Base-by-base conservation (phyloP, 2,329 filamentous ascomycete genomes). In the Alternaria triticina region DNA sequence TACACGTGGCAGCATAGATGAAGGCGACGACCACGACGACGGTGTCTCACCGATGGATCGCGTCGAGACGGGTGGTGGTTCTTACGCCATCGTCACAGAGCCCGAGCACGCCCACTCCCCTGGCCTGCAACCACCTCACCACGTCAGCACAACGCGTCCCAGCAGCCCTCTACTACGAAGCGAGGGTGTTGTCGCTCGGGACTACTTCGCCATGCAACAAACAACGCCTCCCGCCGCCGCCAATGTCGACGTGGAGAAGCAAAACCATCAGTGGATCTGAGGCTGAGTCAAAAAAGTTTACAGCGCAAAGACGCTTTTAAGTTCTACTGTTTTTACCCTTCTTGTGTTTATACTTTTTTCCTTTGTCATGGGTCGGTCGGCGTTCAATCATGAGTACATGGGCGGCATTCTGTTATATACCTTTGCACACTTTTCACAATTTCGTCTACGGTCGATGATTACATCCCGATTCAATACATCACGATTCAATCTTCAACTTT, bases 181-280 rank as follows among this genome's bases (percentile, higher is more conserved):
- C 1, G 57, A 63, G 61, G 61, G 61, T 15, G 51, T 63, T 5
- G 17, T 23, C 25, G 51, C 61, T 5, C 49, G 8, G 5, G 61
- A 63, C 15, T 63, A 63, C 36, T 55, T 63, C 33, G 15, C 45
- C 17, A 36, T 20, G 25, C 36, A 15, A 11, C 30, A 30, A 40
- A 33, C 40, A 20, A 40, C 36, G 4, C 36, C 36, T 17, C 36
- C 36, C 36, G 36, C 36, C 2, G 17, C 47, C 17, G 15, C 20
- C 8, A 51, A 52, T 23, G 15, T 52, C 15, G 36, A 54, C 20
- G 25, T 54, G 36, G 54, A 56, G 43, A 56, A 56, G 54, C 54
- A 56, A 17, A 44, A 56, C 3, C 13, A 46, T 10, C 15, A 43
- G 17, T 30, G 36, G 17, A 28, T 8, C 17, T n/a, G 25, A 22